phyloP scores from a whole-genome alignment of 1,284 basidiomycete species.

The Austroboletus novae-zelandiae region DNA sequence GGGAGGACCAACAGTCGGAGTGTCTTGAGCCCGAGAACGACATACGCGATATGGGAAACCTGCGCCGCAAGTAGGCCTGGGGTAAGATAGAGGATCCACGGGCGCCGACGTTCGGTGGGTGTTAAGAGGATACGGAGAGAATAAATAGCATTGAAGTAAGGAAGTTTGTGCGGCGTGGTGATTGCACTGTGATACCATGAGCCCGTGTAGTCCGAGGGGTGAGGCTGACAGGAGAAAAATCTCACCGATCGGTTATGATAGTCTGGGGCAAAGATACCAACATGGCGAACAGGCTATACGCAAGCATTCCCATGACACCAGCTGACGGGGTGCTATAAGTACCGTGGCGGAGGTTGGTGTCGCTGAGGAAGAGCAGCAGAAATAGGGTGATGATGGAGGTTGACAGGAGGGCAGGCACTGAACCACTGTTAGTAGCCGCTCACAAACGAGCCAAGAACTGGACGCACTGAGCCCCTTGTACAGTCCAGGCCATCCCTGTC shows the following conservation, averaged over 20 bases:
- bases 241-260: slow-evolving; percentile 77
- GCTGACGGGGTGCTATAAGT: slow-evolving; percentile 70
- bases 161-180: slow-evolving; percentile 81
- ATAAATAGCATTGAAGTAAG: slow-evolving; percentile 59
- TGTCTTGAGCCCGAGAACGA: slow-evolving; percentile 65
- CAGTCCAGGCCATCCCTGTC: slow-evolving; percentile 70
- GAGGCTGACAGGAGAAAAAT: background rate
- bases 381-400: slow-evolving; percentile 58
- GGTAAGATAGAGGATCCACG: slow-evolving; percentile 81
- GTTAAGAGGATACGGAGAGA: slow-evolving; percentile 77
- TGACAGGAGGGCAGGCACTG: slow-evolving; percentile 73
- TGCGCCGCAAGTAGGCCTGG: slow-evolving; percentile 78
- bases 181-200: slow-evolving; percentile 56
- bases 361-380: slow-evolving; percentile 51
- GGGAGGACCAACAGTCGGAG: slow-evolving; percentile 68
- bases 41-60: slow-evolving; percentile 63
- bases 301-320: slow-evolving; percentile 60
- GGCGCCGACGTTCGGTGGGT: slow-evolving; percentile 75
- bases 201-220: background rate
- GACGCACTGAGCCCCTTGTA: slow-evolving; percentile 82
- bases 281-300: slow-evolving; percentile 65
- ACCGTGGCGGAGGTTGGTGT: slow-evolving; percentile 57
- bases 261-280: slow-evolving; percentile 78
- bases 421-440: slow-evolving; percentile 10
- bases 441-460: slow-evolving; percentile 1